Base-by-base conservation (phyloP, 116 monocot genomes). In the Phalaenopsis hybrid region DNA sequence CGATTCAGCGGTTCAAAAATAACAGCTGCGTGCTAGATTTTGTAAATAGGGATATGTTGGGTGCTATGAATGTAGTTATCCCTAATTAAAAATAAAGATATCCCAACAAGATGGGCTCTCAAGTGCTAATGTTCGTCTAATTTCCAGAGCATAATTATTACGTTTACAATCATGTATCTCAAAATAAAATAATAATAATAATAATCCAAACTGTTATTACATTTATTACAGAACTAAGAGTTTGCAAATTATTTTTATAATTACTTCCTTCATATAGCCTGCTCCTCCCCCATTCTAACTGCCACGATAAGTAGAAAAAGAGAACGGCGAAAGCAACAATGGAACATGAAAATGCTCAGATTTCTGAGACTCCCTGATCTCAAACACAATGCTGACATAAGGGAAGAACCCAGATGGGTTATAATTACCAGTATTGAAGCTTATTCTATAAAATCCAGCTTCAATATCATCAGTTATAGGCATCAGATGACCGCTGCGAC, bases 341-440 rank as follows among this genome's bases (percentile, higher is more conserved):
- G 98, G 98, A 31, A 95, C 95, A 87, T 98, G 98, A 78, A 98
- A 95, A 87, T 98, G 98, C 82, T 98, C 93, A 2, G 87, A 85
- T 44, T 52, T 89, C 85, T 98, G 98, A 20, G 89, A 83, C 59
- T 93, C 92, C 79, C 79, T 92, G 21, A 98, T 77, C 93, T 95
- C 89, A 81, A 98, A 98, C 41, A 92, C 87, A 34, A 98, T 87
- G 79, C 92, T 93, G 44, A 93, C 93, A 78, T 83, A 95, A 0
- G 98, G 95, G 63, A 92, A 98, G 86, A 95, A 93, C 9, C 95
- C 93, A n/a, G 83, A 77, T 1, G 95, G 87, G 8, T 85, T 80
- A 79, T 95, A 93, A 44, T 83, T 90, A 13, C 95, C 92, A 0
- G 93, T 92, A 70, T 93, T 85, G 78, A 98, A 98, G 80, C 87